phyloP scores from a whole-genome alignment of 2,329 filamentous ascomycete genomes.

The Coniochaeta ligniaria region DNA sequence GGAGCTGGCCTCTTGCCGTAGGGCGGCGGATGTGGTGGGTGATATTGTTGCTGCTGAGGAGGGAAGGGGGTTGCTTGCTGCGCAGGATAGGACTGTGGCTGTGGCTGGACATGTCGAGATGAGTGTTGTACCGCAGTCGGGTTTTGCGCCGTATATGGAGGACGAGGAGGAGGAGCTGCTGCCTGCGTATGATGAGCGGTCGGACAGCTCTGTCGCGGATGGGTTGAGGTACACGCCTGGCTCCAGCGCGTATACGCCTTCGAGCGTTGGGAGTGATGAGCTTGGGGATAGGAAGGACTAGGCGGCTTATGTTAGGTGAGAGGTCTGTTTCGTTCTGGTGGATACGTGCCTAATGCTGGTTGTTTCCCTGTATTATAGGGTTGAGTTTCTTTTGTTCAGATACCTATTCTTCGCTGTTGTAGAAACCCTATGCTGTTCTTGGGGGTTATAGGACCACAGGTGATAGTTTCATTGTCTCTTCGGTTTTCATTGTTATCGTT shows the following conservation, averaged over 20 bases:
- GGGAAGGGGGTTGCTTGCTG: conserved; percentile 16
- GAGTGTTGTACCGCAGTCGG: conserved; percentile 11
- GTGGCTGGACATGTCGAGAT: conserved; percentile 1
- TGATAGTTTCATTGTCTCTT: too few species aligned
- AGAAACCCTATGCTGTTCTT: too few species aligned
- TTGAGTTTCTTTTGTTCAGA: too few species aligned
- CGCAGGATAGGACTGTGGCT: conserved; percentile 8
- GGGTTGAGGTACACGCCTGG: conserved; percentile 33
- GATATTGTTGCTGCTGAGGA: conserved; percentile 38
- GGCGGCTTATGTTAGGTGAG: neutral
- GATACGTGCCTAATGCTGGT: neutral
- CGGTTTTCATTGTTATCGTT: too few species aligned
- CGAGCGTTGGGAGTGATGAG: conserved; percentile 7
- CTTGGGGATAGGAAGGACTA: conserved; percentile 16
- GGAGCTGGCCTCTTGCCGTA: conserved; percentile 40
- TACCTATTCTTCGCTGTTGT: too few species aligned
- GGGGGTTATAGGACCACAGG: too few species aligned
- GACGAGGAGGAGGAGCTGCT: conserved; percentile 26
- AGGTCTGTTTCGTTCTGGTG: neutral
- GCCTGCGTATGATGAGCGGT: conserved; percentile 31
- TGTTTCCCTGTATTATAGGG: neutral
- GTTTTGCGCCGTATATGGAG: conserved; percentile 18
- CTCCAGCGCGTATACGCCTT: conserved; percentile 10
- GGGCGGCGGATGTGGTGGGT: conserved; percentile 36
- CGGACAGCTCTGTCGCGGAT: conserved; percentile 27